These are phyloP conservation scores for Ceratocystis cubensis DNA, from an alignment of 2,329 filamentous ascomycete species.

Conservation along the genomic window DNA sequence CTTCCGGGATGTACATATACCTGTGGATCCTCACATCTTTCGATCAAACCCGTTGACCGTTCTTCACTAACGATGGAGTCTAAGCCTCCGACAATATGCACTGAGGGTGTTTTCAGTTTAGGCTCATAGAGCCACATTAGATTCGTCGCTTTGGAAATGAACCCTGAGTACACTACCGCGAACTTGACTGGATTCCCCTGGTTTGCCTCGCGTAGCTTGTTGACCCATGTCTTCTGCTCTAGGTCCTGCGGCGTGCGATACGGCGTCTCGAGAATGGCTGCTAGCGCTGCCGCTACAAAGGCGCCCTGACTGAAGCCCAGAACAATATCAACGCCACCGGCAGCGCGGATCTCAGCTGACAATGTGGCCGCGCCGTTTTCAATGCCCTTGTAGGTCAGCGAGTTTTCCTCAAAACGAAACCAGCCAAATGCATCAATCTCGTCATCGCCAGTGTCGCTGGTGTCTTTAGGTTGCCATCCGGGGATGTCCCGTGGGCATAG, in stretches of 20 bases:
- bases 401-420: constrained; percentile 60
- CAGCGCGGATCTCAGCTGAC: constrained; percentile 46
- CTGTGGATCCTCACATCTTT: constrained; percentile 44
- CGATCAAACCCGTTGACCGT: constrained; percentile 53
- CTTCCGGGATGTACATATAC: constrained; percentile 69
- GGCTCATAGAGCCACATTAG: constrained; percentile 59
- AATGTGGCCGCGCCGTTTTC: constrained; percentile 54
- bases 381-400: constrained; percentile 52
- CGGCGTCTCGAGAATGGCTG: constrained; percentile 53
- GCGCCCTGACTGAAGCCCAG: constrained; percentile 76
- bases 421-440: constrained; percentile 61
- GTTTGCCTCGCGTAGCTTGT: constrained; percentile 39
- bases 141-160: constrained; percentile 48
- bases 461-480: constrained; percentile 43
- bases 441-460: constrained; percentile 30
- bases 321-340: constrained; percentile 62
- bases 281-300: constrained; percentile 58
- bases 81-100: constrained; percentile 72
- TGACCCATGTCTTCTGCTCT: constrained; percentile 32
- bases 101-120: constrained; percentile 58
- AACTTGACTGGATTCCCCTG: constrained; percentile 46
- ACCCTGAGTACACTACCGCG: constrained; percentile 65
- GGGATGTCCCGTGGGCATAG: constrained; percentile 56
- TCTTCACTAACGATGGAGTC: constrained; percentile 80
- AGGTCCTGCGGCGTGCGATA: constrained; percentile 24